Percentiles rank a stretch among this genome's conserved stretches.
phyloP scores from a whole-genome alignment of 176 grass and related monocot genomes.

The Triticum timopheevii region DNA sequence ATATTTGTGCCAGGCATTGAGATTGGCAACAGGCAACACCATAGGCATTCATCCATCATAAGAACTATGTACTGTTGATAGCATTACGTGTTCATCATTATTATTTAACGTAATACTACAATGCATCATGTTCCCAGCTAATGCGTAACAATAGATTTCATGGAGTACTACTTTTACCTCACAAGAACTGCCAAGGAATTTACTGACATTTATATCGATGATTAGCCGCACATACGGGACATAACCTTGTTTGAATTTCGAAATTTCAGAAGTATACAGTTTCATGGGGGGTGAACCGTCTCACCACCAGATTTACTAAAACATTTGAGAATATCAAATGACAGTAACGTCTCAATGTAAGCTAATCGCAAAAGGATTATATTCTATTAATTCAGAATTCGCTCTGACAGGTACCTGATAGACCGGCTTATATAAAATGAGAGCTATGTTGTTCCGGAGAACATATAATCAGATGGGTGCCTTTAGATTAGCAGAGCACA shows the following conservation, averaged over 20 bases:
- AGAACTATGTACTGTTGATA: background rate
- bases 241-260: no score
- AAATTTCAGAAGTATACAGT: no score
- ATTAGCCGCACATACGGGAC: background rate
- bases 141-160: background rate
- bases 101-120: background rate
- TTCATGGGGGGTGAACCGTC: background rate
- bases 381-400: slow-evolving; percentile 3
- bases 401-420: background rate
- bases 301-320: slow-evolving; percentile 7
- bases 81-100: background rate
- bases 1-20: background rate
- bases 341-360: background rate
- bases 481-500: background rate
- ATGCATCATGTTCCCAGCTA: background rate
- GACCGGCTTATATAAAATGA: background rate
- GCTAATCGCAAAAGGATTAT: background rate
- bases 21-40: background rate
- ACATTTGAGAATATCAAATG: background rate
- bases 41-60: background rate
- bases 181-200: background rate
- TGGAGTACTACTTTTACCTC: no score
- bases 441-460: background rate
- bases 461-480: background rate
- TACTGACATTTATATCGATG: background rate